Evolutionary conservation across 805 yeast species (phyloP).

Genomic region (Teunomyces pallodes): DNA sequence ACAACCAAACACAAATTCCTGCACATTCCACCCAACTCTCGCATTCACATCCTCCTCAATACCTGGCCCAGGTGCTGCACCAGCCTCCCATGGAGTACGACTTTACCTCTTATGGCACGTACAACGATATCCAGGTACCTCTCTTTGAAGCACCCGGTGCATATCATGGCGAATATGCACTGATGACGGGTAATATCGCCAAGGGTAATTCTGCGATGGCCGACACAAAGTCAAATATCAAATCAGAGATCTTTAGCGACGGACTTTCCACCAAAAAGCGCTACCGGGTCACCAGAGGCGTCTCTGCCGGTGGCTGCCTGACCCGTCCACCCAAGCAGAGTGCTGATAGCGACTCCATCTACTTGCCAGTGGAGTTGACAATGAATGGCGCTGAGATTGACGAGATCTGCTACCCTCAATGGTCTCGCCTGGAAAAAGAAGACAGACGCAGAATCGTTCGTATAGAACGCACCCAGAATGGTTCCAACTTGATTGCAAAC

Average conservation of each 20-base stretch:
- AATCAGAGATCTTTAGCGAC: conserved; percentile 5
- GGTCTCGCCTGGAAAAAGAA: conserved; percentile 44
- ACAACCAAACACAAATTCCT: not conserved
- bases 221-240: not conserved
- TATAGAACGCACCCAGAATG: conserved; percentile 52
- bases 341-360: conserved; percentile 25
- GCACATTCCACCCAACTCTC: not conserved
- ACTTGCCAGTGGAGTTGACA: conserved; percentile 48
- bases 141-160: not conserved
- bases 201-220: not conserved
- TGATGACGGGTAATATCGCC: not conserved
- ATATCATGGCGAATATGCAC: not conserved
- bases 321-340: conserved; percentile 53
- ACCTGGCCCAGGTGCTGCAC: not conserved
- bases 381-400: conserved; percentile 44
- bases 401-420: conserved; percentile 50
- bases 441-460: conserved; percentile 59
- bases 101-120: not conserved
- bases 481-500: conserved; percentile 44
- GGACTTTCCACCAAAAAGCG: conserved; percentile 11
- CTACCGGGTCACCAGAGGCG: conserved; percentile 52
- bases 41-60: not conserved
- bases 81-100: conserved; percentile 1
- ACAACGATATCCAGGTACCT: not conserved
- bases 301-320: conserved; percentile 56